Conservation (phyloP, 441 rosid genomes). For the Erysimum cheiri region DNA sequence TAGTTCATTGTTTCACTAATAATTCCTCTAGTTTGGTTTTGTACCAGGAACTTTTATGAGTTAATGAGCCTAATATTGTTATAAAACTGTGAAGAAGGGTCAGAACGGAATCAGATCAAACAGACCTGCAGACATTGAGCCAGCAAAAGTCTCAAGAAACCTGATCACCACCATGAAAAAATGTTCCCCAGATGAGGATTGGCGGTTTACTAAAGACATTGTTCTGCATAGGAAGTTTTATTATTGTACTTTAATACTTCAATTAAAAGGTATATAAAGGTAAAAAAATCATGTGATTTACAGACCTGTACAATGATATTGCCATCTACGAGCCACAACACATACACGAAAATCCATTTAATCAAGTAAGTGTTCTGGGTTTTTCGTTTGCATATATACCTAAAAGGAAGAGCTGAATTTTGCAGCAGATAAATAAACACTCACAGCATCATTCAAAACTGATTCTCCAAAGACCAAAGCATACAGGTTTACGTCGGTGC, state of each 20-base stretch:
- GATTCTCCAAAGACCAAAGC: constrained; percentile 98
- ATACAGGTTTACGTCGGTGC: constrained; percentile 86
- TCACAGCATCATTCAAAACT: constrained; percentile 92
- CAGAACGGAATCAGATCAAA: constrained; percentile 3
- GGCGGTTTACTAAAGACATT: constrained; percentile 82
- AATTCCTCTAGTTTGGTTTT: no score
- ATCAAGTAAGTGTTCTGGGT: constrained; percentile 39
- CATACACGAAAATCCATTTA: constrained; percentile 34
- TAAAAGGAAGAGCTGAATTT: constrained; percentile 31
- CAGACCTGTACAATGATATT: constrained; percentile 91
- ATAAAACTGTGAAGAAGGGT: constrained; percentile 11
- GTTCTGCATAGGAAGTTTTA: constrained; percentile 65
- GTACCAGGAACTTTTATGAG: no score
- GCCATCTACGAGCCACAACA: constrained; percentile 74
- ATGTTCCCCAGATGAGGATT: constrained; percentile 62
- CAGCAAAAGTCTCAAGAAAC: constrained; percentile 96
- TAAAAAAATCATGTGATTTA: constrained; percentile 17
- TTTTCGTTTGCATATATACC: constrained; percentile 18
- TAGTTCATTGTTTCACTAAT: not conserved
- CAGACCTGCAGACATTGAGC: constrained; percentile 94
- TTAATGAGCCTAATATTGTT: constrained; percentile 17
- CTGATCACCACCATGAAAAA: constrained; percentile 79
- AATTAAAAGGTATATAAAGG: constrained; percentile 24
- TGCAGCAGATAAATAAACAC: constrained; percentile 47
- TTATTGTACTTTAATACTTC: constrained; percentile 34